Base-by-base conservation (phyloP, 1,284 basidiomycete species). In the Puccinia hordei region DNA sequence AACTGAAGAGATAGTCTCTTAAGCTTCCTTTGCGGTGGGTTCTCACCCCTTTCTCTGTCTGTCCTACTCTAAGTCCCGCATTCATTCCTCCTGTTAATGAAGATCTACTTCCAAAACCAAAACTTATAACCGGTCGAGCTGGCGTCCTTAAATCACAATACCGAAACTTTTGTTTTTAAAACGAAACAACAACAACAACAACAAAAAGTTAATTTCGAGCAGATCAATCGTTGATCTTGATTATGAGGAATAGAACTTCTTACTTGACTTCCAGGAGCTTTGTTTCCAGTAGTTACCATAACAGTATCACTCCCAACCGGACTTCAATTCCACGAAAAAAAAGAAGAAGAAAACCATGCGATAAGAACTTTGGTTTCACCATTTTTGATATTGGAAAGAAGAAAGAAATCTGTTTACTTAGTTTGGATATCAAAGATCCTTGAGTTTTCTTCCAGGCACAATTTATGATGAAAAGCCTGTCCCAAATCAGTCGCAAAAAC, bases 131-230 rank as follows among this genome's bases (percentile, higher is more conserved):
- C 27, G 78, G 78, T 30, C 57, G 38, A 35, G 68, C 63, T 24
- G 63, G n/a, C n/a, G 55, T 72, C 49, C 78, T 44, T 10, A 80
- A 30, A 55, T 80, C 78, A 65, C 68, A 72, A 46, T 72, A 73
- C 22, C 69, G 69, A 66, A 80, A 80, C 69, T 79, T n/a, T n/a
- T n/a, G n/a, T n/a, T n/a, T n/a, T n/a, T n/a, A n/a, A n/a, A n/a
- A n/a, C n/a, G n/a, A n/a, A 41, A 10, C 35, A 69, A 53, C 9
- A 35, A 19, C 19, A 30, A 24, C 2, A 53, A 35, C 24, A 35
- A 41, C 17, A 19, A n/a, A 24, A n/a, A 49, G 17, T 61, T 61
- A 61, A n/a, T n/a, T n/a, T n/a, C n/a, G n/a, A n/a, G n/a, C n/a
- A n/a, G n/a, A n/a, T n/a, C n/a, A n/a, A n/a, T n/a, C n/a, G n/a